Evolutionary conservation across 495 filamentous ascomycete genomes (phyloP).

Genomic region (Penicillium longicatenatum): DNA sequence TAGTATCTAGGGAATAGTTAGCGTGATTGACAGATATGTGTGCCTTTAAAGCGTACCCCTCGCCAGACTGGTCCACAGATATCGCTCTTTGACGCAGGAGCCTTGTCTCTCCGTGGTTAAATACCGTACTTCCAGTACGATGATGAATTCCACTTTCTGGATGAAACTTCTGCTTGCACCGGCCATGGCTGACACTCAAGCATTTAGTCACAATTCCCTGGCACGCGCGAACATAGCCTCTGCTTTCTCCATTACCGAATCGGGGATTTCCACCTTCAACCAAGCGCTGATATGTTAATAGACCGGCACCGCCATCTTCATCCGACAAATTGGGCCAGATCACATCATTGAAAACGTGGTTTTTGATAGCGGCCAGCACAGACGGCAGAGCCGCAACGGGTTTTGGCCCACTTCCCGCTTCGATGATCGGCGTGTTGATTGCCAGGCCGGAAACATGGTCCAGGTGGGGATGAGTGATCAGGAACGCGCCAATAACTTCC

Average conservation of each 20-base stretch:
- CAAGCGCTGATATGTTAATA: constrained; percentile 87
- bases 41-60: constrained; percentile 30
- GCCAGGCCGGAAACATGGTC: constrained; percentile 91
- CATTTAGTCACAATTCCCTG: constrained; percentile 79
- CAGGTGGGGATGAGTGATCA: constrained; percentile 93
- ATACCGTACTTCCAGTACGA: constrained; percentile 54
- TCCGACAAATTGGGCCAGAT: constrained; percentile 98
- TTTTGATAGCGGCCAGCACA: constrained; percentile 85
- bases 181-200: constrained; percentile 81
- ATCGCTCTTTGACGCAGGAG: constrained; percentile 29
- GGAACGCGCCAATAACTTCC: constrained; percentile 77
- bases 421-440: constrained; percentile 84
- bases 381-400: constrained; percentile 79
- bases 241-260: constrained; percentile 70
- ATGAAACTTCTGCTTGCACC: constrained; percentile 72
- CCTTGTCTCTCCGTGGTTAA: constrained; percentile 33
- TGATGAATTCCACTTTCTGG: constrained; percentile 54
- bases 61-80: constrained; percentile 32
- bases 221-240: constrained; percentile 82
- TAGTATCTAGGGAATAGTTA: constrained; percentile 25
- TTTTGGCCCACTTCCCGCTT: constrained; percentile 74
- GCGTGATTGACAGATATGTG: background rate
- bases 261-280: constrained; percentile 83
- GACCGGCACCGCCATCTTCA: constrained; percentile 89
- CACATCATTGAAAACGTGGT: constrained; percentile 93